These are phyloP conservation scores for Backusella liffmaniae DNA, from an alignment of 192 early-diverging fungal species.

Conservation along the genomic window DNA sequence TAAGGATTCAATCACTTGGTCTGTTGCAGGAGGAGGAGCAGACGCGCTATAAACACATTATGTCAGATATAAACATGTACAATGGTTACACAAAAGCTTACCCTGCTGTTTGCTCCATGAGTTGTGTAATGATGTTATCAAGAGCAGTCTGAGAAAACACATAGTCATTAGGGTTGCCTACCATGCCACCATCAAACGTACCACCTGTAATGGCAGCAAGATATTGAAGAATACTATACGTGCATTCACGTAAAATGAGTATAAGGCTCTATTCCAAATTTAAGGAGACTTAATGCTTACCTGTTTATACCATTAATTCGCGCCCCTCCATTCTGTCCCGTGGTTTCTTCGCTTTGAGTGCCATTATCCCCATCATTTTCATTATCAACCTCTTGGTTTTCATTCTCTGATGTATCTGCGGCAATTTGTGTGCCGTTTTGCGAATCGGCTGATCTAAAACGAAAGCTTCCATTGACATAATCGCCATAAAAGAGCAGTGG, in stretches of 20 bases:
- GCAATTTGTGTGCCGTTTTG: not conserved
- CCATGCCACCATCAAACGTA: constrained; percentile 41
- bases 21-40: constrained; percentile 79
- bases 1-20: constrained; percentile 71
- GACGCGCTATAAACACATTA: constrained; percentile 43
- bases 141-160: constrained; percentile 78
- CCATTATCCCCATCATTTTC: not conserved
- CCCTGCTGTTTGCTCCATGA: constrained; percentile 72
- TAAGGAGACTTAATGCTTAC: not conserved
- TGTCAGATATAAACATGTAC: too few relatives aligned
- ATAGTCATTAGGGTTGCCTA: constrained; percentile 77
- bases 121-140: constrained; percentile 88
- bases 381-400: not conserved
- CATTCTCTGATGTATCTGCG: not conserved
- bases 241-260: not conserved
- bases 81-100: constrained; percentile 15
- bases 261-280: not conserved
- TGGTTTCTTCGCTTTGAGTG: not conserved
- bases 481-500: constrained; percentile 21
- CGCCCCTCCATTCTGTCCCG: not conserved
- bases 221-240: constrained; percentile 18
- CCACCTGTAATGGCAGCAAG: constrained; percentile 34
- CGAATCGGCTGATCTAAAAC: not conserved
- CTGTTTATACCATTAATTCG: constrained; percentile 10
- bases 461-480: constrained; percentile 13